Percentiles rank a stretch among this genome's conserved stretches.
phyloP scores from a whole-genome alignment of 2,329 filamentous ascomycete genomes.

The Paraphaeosphaeria sporulosa region DNA sequence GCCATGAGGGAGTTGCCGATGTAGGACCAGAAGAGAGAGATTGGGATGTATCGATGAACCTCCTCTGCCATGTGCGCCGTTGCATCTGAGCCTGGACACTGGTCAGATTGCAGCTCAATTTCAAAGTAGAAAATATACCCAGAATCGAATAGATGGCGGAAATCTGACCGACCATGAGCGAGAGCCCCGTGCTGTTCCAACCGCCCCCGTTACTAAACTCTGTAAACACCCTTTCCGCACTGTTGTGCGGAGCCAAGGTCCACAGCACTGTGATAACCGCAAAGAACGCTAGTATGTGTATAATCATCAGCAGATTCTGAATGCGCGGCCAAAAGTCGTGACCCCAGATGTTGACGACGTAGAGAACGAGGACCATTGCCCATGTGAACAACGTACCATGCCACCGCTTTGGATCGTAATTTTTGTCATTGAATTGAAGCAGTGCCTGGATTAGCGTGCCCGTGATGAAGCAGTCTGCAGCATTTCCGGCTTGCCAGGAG shows the following conservation, averaged over 20 bases:
- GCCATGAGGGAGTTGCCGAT: conserved; percentile 49
- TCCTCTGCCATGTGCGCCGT: conserved; percentile 55
- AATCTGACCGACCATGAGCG: conserved; percentile 52
- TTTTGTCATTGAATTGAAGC: conserved; percentile 52
- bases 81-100: conserved; percentile 34
- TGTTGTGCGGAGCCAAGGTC: conserved; percentile 41
- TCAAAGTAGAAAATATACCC: background rate
- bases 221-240: conserved; percentile 41
- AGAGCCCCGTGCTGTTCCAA: conserved; percentile 50
- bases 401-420: conserved; percentile 54
- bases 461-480: conserved; percentile 57
- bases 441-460: conserved; percentile 57
- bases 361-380: conserved; percentile 53
- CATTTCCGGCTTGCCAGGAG: conserved; percentile 59
- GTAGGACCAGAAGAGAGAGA: conserved; percentile 52
- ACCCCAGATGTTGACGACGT: conserved; percentile 51
- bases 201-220: conserved; percentile 48
- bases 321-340: conserved; percentile 42
- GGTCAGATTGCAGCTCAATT: background rate
- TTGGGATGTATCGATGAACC: conserved; percentile 46
- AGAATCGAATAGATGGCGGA: conserved; percentile 44
- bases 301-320: conserved; percentile 45
- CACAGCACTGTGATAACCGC: conserved; percentile 52
- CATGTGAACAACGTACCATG: conserved; percentile 60
- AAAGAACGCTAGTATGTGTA: conserved; percentile 57